Conservation (phyloP, 805 yeast genomes). For the Jamesozyma rosinii region DNA sequence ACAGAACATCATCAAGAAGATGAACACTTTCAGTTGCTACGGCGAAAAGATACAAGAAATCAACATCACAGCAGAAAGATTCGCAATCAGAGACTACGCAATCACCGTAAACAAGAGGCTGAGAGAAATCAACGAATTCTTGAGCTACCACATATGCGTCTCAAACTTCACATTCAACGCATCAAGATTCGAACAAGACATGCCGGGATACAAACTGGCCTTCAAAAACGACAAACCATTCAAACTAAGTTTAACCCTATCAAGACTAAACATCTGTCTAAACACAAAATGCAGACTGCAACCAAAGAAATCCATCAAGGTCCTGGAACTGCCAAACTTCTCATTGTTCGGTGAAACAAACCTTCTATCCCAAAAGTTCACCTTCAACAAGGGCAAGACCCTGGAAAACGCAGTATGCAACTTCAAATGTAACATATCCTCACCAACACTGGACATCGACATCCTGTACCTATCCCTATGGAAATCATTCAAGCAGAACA, state of each 20-base stretch:
- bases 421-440: conserved; percentile 35
- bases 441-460: conserved; percentile 38
- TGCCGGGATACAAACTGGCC: conserved; percentile 41
- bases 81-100: conserved; percentile 16
- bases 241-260: conserved; percentile 32
- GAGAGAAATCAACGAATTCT: conserved; percentile 12
- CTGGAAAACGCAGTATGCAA: conserved; percentile 29
- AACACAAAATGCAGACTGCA: conserved; percentile 16
- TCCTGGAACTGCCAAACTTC: conserved; percentile 32
- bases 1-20: conserved; percentile 1
- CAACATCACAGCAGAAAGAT: conserved; percentile 18
- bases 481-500: conserved; percentile 25
- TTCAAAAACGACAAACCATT: conserved; percentile 35
- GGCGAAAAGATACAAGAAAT: conserved; percentile 11
- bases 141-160: conserved; percentile 17
- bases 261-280: conserved; percentile 30
- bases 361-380: conserved; percentile 30
- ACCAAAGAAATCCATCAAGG: conserved; percentile 10
- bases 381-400: conserved; percentile 16
- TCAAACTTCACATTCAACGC: conserved; percentile 23
- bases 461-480: conserved; percentile 33
- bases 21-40: conserved; percentile 4
- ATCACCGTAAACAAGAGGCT: conserved; percentile 17
- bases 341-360: conserved; percentile 35
- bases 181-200: conserved; percentile 25